Base-by-base conservation (phyloP, 2,329 filamentous ascomycete genomes). In the Aspergillus eucalypticola region DNA sequence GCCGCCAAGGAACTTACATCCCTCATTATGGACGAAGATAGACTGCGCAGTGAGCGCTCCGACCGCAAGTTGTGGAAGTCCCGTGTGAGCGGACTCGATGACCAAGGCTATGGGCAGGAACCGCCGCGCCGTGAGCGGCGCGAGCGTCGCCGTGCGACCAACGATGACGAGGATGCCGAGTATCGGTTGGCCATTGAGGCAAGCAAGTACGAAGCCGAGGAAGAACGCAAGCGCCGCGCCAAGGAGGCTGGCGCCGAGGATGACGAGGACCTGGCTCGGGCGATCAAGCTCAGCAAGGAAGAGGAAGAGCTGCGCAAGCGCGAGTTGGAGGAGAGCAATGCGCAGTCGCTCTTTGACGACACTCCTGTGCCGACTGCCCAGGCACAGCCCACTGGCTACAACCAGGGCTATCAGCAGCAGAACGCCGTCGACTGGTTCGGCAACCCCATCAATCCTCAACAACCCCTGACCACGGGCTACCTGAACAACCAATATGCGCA, bases 61-160 rank as follows among this genome's bases (percentile, higher is more conserved):
- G 95, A 98, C 75, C 87, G 95, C 59, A 96, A 92, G 75, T 87
- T 90, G 2, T 99, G 95, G 95, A 99, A 99, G 78, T 96, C 93
- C 55, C 90, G 95, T 61, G 95, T 99, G 38, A 92, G 89, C 32
- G 95, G 95, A 19, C 88, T 98, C 46, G 95, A 98, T 66, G 94
- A 98, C 55, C 75, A 76, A 54, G 79, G 79, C 11, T 75, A 78
- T 56, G 77, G 76, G 15, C 72, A 68, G 56, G 77, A 78, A 41
- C 73, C 75, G 11, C 75, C 78, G 46, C 76, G 76, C 62, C 75
- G 74, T 41, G 74, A 79, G 21, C 72, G 81, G 77, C 81, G 79
- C 46, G 81, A 76, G 41, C 79, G 79, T 35, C 77, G 82, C 60
- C 82, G 79, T 56, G 81, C 80, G 62, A 82, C 80, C 61, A 82